phyloP scores from a whole-genome alignment of 2,329 filamentous ascomycete species.

The Microsporum canis region DNA sequence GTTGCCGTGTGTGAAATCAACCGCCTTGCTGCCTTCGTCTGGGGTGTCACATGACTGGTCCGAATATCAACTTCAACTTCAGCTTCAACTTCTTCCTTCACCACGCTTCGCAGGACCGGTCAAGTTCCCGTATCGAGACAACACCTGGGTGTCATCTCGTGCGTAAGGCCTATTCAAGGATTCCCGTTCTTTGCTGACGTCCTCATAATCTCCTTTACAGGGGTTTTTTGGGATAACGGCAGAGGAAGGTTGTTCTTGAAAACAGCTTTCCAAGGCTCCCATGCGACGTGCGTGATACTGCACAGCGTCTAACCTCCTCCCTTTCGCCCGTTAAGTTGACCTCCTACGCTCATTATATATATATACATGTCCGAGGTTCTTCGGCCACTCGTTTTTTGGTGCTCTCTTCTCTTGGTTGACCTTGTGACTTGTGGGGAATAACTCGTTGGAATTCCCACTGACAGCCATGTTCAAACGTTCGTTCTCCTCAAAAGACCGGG shows the following conservation, averaged over 20 bases:
- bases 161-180: constrained; percentile 32
- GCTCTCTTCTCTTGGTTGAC: constrained; percentile 20
- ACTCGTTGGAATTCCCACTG: constrained; percentile 23
- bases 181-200: constrained; percentile 20
- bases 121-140: constrained; percentile 21
- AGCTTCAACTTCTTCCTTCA: constrained; percentile 30
- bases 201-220: constrained; percentile 18
- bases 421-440: constrained; percentile 27
- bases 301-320: constrained; percentile 29
- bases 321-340: constrained; percentile 20
- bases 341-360: constrained; percentile 24
- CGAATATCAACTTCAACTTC: constrained; percentile 9
- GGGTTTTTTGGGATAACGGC: constrained; percentile 21
- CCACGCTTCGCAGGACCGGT: constrained; percentile 35
- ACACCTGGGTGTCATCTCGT: constrained; percentile 30
- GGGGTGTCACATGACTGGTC: constrained; percentile 7
- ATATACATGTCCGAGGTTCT: constrained; percentile 25
- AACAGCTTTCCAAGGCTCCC: constrained; percentile 45
- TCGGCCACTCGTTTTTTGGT: constrained; percentile 17
- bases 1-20: no score
- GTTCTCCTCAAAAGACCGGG: constrained; percentile 71
- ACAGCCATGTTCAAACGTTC: constrained; percentile 83
- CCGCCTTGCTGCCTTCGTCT: neutral
- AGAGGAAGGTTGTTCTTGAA: constrained; percentile 24
- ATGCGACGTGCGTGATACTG: constrained; percentile 43